Evolutionary conservation across 228 moss, liverwort and hornwort genomes (phyloP).

Genomic region (Sphagnum fallax): DNA sequence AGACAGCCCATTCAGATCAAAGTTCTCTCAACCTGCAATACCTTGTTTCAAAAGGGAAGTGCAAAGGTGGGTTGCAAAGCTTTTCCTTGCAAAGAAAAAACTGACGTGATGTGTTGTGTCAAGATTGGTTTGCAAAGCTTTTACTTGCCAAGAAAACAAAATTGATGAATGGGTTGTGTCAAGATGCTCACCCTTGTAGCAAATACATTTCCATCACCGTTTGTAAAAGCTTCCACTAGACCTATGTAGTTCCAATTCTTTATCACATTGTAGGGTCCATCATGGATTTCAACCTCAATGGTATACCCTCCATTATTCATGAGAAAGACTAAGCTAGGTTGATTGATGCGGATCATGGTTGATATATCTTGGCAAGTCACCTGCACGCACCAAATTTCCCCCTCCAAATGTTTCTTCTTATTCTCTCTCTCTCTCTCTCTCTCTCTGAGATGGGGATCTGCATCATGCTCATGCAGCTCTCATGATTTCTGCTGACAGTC

Average conservation of each 20-base stretch:
- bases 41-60: background rate
- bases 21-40: background rate
- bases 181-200: slow-evolving; percentile 38
- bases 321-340: slow-evolving; percentile 54
- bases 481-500: too few relatives aligned
- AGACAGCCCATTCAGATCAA: background rate
- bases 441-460: too few relatives aligned
- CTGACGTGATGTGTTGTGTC: background rate
- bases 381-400: slow-evolving; percentile 11
- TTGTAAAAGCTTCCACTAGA: slow-evolving; percentile 51
- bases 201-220: slow-evolving; percentile 65
- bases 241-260: slow-evolving; percentile 82
- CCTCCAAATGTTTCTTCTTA: too few relatives aligned
- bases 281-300: slow-evolving; percentile 90
- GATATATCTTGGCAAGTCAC: slow-evolving; percentile 81
- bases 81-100: too few relatives aligned
- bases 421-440: too few relatives aligned
- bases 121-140: background rate
- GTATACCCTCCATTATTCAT: slow-evolving; percentile 89
- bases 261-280: slow-evolving; percentile 77
- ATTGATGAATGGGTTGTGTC: background rate
- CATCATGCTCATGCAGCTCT: too few relatives aligned
- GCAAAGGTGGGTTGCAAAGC: background rate
- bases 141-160: background rate
- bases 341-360: slow-evolving; percentile 68